Evolutionary conservation across 208 protist species (phyloP), one percentile per base, ranked within the genome.

Genomic region (Leishmania arabica): DNA sequence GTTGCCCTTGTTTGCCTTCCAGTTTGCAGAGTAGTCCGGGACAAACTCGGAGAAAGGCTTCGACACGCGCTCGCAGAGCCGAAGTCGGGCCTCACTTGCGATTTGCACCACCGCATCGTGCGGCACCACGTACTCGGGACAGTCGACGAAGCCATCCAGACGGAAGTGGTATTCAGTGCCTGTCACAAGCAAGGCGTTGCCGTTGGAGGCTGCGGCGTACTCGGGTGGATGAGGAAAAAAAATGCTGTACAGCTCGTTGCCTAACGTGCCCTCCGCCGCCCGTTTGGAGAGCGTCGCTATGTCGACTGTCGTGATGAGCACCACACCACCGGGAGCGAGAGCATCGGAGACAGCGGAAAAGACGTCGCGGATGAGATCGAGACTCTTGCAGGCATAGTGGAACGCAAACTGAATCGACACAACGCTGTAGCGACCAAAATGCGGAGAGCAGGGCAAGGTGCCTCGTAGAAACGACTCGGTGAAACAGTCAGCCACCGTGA

Each of bases 111-210:
- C 70, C 31, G 86, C 78, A 4, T 84, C 78, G 24, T 87, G 54
- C 51, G 92, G 90, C 17, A 96, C 94, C 17, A 96, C 90, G 71
- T 94, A 97, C 85, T 97, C 92, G 19, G 88, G 78, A 82, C 94
- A 96, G 79, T 97, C 92, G 7, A 97, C 94, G 86, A 97, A 97
- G n/a, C 93, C 94, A 0, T 95, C 84, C n/a, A 97, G 84, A 3
- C 66, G 62, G 69, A 97, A 97, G 75, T 91, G 89, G 68, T 97
- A 97, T 79, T 85, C 77, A 17, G 91, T 92, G 47, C 94, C 91
- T 0, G 91, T 66, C 7, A 68, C 73, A 0, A 97, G 81, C 70
- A 78, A 65, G 13, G 54, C 15, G 1, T n/a, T 77, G 8, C 87
- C 78, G 9, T 85, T 56, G 3, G 73, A 51, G 24, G 42, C 75